A percentile compares a stretch with the other conserved stretches of the same genome.
Conservation (phyloP, 2,329 filamentous ascomycete species). For the Esteya vermicola region DNA sequence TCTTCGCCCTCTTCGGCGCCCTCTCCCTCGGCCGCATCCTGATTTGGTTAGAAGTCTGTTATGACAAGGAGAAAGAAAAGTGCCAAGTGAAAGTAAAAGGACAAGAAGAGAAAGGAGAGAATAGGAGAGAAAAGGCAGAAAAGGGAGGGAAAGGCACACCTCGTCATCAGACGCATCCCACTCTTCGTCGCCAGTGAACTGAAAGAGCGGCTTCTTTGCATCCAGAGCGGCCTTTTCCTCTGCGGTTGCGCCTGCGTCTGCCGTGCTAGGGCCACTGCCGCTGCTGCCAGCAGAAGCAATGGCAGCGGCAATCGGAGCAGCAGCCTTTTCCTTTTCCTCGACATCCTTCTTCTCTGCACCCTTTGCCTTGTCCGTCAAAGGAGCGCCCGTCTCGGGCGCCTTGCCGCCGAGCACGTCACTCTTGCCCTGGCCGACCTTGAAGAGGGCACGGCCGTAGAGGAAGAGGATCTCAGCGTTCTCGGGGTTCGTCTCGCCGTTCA, state of each 20-base stretch:
- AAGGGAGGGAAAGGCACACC: conserved; percentile 14
- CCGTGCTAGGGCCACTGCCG: conserved; percentile 21
- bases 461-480: conserved; percentile 92
- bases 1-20: conserved; percentile 34
- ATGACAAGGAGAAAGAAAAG: not conserved
- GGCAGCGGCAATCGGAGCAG: conserved; percentile 14
- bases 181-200: conserved; percentile 89
- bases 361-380: conserved; percentile 6
- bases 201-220: conserved; percentile 66
- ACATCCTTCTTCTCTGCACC: conserved; percentile 28
- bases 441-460: conserved; percentile 83
- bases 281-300: conserved; percentile 20
- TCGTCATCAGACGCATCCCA: conserved; percentile 74
- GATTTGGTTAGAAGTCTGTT: not conserved
- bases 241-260: conserved; percentile 3
- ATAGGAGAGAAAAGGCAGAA: not conserved
- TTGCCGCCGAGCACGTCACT: conserved; percentile 86
- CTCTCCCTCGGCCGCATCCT: conserved; percentile 4
- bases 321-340: conserved; percentile 26
- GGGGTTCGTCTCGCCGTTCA: conserved; percentile 83
- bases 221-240: conserved; percentile 19
- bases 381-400: conserved; percentile 43
- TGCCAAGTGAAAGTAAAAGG: too few species aligned
- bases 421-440: conserved; percentile 85
- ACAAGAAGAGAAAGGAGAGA: too few species aligned